Base-by-base conservation (phyloP, 352 stramenopile species). In the Globisporangium takayamanum region DNA sequence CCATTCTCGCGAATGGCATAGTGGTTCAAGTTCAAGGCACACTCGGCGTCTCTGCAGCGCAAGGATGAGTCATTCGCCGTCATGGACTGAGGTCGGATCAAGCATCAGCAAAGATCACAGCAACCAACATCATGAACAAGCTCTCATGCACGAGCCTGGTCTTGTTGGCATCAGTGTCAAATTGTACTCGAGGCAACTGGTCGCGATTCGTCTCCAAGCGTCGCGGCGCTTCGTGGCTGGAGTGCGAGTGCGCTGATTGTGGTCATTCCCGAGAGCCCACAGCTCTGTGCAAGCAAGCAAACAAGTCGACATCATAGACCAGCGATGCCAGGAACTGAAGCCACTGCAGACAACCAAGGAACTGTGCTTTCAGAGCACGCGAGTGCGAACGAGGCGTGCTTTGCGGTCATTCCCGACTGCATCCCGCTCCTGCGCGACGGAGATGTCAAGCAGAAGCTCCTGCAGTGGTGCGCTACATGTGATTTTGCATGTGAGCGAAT, bases 361-460 rank as follows among this genome's bases (percentile, higher is more conserved):
- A 28, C 5, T 5, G 18, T 14, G 14, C 16, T 44, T 4, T 44
- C 41, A n/a, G 44, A 49, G 44, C 18, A 16, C 18, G n/a, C 37
- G 3, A 18, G 26, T 46, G 25, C 0, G 22, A 50, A 33, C 3
- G 45, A 42, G 5, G 33, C 33, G 5, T 25, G 59, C 41, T 85
- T 90, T 44, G 75, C 88, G 58, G 63, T 60, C 36, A 66, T 90
- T n/a, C 54, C 66, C 8, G 64, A 79, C 39, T 73, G 77, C 2
- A 58, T 88, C 18, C 66, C 77, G n/a, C 56, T 77, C 46, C 59
- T 86, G 22, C 57, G 67, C 41, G 57, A 76, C 30, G 66, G 69
- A 16, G 73, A 88, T 18, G 70, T 86, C n/a, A 78, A 76, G 55
- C 74, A 84, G 30, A 89, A 89, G 57, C 66, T 93, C 42, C 66